These are phyloP conservation scores for Crepidotus sp. DNA, from an alignment of 1,284 basidiomycete genomes.

Conservation along the genomic window DNA sequence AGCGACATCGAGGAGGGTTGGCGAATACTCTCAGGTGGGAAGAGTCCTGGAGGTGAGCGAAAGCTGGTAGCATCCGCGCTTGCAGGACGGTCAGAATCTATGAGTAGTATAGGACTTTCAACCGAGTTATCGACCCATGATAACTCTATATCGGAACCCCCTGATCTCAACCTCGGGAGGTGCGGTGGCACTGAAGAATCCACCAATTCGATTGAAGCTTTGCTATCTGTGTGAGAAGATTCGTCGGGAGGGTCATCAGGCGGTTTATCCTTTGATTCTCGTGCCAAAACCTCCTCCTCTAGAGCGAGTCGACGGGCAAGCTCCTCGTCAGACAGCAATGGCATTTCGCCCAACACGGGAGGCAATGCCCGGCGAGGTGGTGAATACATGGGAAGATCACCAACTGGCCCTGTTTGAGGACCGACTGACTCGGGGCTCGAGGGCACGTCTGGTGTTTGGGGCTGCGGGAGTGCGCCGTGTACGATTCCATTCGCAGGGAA, in stretches of 20 bases:
- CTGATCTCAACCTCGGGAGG: background rate
- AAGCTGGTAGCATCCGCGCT: slow-evolving; percentile 11
- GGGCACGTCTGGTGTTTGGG: background rate
- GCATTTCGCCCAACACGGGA: background rate
- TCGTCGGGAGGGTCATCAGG: slow-evolving; percentile 9
- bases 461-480: background rate
- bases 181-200: background rate
- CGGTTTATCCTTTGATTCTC: slow-evolving; percentile 8
- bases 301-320: slow-evolving; percentile 21
- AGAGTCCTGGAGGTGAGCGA: slow-evolving; percentile 5
- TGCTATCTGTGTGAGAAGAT: background rate
- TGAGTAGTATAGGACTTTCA: slow-evolving; percentile 2
- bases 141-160: background rate
- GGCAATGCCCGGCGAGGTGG: background rate
- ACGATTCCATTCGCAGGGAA: background rate
- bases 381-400: slow-evolving; percentile 5
- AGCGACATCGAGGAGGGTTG: slow-evolving; percentile 1
- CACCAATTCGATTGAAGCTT: background rate
- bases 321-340: slow-evolving; percentile 18
- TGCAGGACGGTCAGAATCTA: slow-evolving; percentile 1
- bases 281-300: slow-evolving; percentile 19
- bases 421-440: background rate
- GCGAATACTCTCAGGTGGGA: slow-evolving; percentile 9
- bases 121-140: slow-evolving; percentile 6
- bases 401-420: background rate